Percentiles rank a stretch among this genome's conserved stretches.
These are phyloP conservation scores for Penicillium sp. DNA, from an alignment of 2,329 filamentous ascomycete species.

Conservation along the genomic window DNA sequence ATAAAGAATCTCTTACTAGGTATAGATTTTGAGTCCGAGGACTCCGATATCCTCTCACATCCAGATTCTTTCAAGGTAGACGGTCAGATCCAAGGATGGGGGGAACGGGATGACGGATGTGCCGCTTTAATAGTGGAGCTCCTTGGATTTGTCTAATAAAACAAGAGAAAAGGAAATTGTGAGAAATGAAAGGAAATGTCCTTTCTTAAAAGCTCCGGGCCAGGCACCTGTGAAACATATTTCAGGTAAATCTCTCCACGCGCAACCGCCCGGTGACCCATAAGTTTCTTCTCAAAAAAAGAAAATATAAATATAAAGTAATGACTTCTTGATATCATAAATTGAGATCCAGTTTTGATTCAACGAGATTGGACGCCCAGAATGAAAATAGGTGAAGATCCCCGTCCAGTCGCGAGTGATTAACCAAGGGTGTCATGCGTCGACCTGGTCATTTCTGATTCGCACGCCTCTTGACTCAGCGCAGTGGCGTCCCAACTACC, in stretches of 20 bases:
- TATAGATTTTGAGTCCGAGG: not conserved
- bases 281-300: constrained; percentile 1
- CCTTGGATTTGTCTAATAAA: not conserved
- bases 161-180: not conserved
- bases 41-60: not conserved
- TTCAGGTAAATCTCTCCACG: constrained; percentile 17
- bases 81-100: not conserved
- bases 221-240: constrained; percentile 23
- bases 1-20: not conserved
- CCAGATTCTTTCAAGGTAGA: not conserved
- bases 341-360: not conserved
- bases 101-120: constrained; percentile 8
- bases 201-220: constrained; percentile 5
- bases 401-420: constrained; percentile 16
- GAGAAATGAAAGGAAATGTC: too few relatives aligned
- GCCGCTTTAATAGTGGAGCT: constrained; percentile 6
- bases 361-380: not conserved
- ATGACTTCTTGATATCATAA: constrained; percentile 2
- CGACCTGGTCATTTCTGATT: constrained; percentile 19
- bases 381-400: constrained; percentile 14
- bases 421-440: constrained; percentile 21
- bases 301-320: not conserved
- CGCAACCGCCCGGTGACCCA: constrained; percentile 23
- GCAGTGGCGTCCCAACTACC: constrained; percentile 10
- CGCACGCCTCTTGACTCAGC: constrained; percentile 15